phyloP scores from a whole-genome alignment of 208 protist species.

The Endotrypanum monterogeii region DNA sequence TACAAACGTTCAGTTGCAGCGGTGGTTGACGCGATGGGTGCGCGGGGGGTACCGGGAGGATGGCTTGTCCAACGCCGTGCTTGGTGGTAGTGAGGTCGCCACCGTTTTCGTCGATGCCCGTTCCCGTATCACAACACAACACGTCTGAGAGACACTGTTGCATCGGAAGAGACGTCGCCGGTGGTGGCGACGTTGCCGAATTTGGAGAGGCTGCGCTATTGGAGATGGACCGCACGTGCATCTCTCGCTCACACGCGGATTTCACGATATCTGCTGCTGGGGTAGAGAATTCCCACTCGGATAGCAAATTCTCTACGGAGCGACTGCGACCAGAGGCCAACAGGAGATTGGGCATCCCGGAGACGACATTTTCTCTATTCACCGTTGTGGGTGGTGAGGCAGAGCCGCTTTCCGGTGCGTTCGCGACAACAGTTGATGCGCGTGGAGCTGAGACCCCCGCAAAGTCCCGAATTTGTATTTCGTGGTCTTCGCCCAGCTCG shows the following conservation, averaged over 20 bases:
- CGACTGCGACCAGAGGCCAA: conserved; percentile 1
- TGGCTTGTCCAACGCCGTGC: not conserved
- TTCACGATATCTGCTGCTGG: not conserved
- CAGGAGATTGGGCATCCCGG: not conserved
- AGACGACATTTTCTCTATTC: not conserved
- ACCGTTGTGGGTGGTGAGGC: not conserved
- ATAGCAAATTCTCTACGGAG: conserved; percentile 9
- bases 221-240: not conserved
- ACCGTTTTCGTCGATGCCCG: not conserved
- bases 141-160: not conserved
- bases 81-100: not conserved
- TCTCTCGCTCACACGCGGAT: conserved; percentile 18
- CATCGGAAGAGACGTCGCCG: not conserved
- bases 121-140: not conserved
- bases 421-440: too few species aligned
- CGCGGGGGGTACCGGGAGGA: too few species aligned
- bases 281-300: not conserved
- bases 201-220: not conserved
- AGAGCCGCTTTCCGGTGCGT: too few species aligned
- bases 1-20: conserved; percentile 4
- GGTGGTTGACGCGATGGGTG: not conserved
- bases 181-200: not conserved
- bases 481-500: not conserved
- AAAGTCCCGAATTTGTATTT: not conserved
- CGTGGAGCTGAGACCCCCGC: not conserved